Evolutionary conservation across 805 yeast genomes (phyloP).

Genomic region (Pichia insulana): DNA sequence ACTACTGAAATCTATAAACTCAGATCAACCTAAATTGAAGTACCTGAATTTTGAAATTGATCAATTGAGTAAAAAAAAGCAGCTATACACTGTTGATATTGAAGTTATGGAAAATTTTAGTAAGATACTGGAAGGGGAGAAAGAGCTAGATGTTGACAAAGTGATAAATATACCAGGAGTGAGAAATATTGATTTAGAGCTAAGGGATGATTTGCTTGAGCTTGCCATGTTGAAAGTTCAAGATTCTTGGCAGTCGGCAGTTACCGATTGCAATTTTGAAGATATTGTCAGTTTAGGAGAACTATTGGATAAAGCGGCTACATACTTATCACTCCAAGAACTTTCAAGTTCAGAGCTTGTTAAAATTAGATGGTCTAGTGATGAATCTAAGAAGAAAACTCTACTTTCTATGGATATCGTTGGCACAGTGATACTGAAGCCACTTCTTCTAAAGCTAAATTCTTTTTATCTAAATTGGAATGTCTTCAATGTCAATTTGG

Average conservation of each 20-base stretch:
- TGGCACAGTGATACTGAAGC: conserved; percentile 6
- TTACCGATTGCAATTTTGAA: conserved; percentile 32
- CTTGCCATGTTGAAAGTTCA: conserved; percentile 16
- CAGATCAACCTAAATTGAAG: conserved; percentile 8
- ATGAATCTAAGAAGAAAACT: background rate
- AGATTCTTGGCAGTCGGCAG: conserved; percentile 13
- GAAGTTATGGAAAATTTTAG: conserved; percentile 5
- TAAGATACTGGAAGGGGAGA: background rate
- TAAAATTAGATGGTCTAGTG: background rate
- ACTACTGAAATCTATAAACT: conserved; percentile 8
- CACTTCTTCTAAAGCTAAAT: conserved; percentile 4
- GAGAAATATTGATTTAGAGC: background rate
- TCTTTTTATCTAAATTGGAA: conserved; percentile 6
- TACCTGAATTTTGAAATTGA: conserved; percentile 13
- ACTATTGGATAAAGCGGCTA: conserved; percentile 18
- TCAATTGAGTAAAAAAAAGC: conserved; percentile 6
- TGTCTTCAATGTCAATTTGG: conserved; percentile 2
- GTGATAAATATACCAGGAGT: conserved; percentile 1
- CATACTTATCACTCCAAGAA: conserved; percentile 7
- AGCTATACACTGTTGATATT: conserved; percentile 1
- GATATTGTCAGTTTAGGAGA: conserved; percentile 23
- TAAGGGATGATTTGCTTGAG: conserved; percentile 8
- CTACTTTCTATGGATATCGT: background rate
- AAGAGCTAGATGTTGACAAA: conserved; percentile 1
- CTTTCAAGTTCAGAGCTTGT: background rate